Percentiles rank a stretch among this genome's conserved stretches.
phyloP scores from a whole-genome alignment of 2,329 filamentous ascomycete genomes.

The Hypoxylon sp. region DNA sequence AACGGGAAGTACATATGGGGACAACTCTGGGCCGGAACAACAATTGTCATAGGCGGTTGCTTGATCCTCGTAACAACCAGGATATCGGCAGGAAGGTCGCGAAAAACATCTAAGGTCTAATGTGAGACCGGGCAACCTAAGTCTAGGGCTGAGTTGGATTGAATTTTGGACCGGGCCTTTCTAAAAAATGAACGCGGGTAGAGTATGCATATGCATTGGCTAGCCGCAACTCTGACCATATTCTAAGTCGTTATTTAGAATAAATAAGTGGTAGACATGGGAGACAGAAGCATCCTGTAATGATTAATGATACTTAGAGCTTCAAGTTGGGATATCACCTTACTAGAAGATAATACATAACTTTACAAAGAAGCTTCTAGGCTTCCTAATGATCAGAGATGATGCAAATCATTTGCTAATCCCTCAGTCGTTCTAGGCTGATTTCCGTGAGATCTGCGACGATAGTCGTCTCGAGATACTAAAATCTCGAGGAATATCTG shows the following conservation, averaged over 20 bases:
- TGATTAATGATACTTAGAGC: slow-evolving; percentile 14
- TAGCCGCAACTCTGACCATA: neutral
- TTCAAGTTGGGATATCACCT: neutral
- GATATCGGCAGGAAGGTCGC: slow-evolving; percentile 13
- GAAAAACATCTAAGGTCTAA: slow-evolving; percentile 11
- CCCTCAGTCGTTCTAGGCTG: neutral
- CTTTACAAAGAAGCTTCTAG: neutral
- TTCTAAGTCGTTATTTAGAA: neutral
- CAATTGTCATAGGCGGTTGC: slow-evolving; percentile 37
- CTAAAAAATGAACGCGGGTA: neutral
- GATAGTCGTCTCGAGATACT: neutral
- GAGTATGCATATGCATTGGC: neutral
- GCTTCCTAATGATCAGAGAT: neutral
- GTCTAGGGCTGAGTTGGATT: neutral
- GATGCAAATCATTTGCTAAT: neutral
- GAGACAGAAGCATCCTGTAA: neutral
- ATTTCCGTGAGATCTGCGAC: neutral
- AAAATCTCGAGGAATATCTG: neutral
- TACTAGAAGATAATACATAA: neutral
- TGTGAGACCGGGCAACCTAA: neutral
- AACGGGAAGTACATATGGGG: slow-evolving; percentile 44
- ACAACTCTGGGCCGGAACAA: slow-evolving; percentile 45
- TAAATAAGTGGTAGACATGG: neutral
- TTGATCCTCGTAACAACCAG: slow-evolving; percentile 31
- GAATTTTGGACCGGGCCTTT: neutral